Evolutionary conservation across 2,329 filamentous ascomycete species (phyloP).

Genomic region (Ustulina deusta): DNA sequence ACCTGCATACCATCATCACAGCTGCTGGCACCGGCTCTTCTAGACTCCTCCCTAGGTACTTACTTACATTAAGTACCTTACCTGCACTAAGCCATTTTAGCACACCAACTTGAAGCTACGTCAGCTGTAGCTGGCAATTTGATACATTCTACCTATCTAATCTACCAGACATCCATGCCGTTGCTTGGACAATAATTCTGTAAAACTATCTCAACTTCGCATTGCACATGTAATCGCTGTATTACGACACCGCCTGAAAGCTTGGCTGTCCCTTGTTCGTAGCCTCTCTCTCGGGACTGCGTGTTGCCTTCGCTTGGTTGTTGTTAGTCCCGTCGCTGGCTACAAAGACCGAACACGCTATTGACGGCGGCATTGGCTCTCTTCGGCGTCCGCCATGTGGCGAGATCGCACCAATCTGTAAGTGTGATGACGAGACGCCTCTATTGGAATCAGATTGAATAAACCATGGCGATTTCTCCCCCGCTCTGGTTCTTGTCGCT

Average conservation of each 20-base stretch:
- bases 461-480: neutral
- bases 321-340: conserved; percentile 22
- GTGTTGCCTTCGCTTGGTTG: neutral
- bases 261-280: conserved; percentile 14
- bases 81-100: conserved; percentile 13
- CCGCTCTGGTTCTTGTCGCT: conserved; percentile 22
- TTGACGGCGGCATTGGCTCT: conserved; percentile 46
- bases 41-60: conserved; percentile 3
- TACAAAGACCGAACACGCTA: conserved; percentile 20
- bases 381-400: conserved; percentile 82
- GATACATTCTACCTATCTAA: conserved; percentile 4
- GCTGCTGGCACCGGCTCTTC: conserved; percentile 23
- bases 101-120: conserved; percentile 41
- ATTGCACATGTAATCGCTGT: conserved; percentile 23
- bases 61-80: neutral
- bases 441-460: neutral
- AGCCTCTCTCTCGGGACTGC: conserved; percentile 16
- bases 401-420: conserved; percentile 99
- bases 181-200: conserved; percentile 25
- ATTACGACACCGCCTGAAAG: conserved; percentile 33
- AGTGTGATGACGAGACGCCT: conserved; percentile 52
- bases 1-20: neutral
- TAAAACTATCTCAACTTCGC: conserved; percentile 18
- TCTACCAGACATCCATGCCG: conserved; percentile 5
- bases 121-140: conserved; percentile 41